Evolutionary conservation across 2,329 filamentous ascomycete species (phyloP).

Genomic region (Coniochaeta ligniaria): DNA sequence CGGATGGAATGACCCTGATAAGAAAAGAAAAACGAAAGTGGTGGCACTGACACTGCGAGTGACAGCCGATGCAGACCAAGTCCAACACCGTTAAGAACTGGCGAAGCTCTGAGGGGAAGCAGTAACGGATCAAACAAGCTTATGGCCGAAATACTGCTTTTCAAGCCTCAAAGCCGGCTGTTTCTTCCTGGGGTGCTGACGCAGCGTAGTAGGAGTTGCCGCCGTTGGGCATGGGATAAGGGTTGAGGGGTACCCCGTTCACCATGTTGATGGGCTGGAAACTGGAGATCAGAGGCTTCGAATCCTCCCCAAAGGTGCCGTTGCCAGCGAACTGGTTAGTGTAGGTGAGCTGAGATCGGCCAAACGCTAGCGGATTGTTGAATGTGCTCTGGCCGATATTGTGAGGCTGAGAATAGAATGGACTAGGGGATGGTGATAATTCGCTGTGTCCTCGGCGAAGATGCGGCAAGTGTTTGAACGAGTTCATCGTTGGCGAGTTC

Average conservation of each 20-base stretch:
- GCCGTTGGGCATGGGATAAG: not conserved
- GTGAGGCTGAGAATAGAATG: not conserved
- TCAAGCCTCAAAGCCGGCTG: not conserved
- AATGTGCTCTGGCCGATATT: not conserved
- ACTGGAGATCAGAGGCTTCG: not conserved
- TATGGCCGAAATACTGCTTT: not conserved
- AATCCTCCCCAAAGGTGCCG: not conserved
- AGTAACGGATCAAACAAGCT: not conserved
- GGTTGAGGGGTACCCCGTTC: not conserved
- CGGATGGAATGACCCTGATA: not conserved
- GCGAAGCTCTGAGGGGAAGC: not conserved
- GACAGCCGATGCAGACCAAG: not conserved
- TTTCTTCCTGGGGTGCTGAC: not conserved
- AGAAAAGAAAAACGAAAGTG: not conserved
- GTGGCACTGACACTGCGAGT: not conserved
- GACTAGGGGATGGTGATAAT: not conserved
- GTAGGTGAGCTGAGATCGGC: not conserved
- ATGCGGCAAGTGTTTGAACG: not conserved
- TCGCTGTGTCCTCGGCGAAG: not conserved
- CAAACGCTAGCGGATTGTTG: not conserved
- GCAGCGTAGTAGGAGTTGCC: not conserved
- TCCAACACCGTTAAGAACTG: not conserved
- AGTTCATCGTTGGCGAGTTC: not conserved
- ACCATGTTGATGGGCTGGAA: constrained; percentile 2
- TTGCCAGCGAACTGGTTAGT: not conserved